A percentile compares a stretch with the other conserved stretches of the same genome.
Evolutionary conservation across 1,284 basidiomycete genomes (phyloP).

Genomic region (Caloboletus inedulis): DNA sequence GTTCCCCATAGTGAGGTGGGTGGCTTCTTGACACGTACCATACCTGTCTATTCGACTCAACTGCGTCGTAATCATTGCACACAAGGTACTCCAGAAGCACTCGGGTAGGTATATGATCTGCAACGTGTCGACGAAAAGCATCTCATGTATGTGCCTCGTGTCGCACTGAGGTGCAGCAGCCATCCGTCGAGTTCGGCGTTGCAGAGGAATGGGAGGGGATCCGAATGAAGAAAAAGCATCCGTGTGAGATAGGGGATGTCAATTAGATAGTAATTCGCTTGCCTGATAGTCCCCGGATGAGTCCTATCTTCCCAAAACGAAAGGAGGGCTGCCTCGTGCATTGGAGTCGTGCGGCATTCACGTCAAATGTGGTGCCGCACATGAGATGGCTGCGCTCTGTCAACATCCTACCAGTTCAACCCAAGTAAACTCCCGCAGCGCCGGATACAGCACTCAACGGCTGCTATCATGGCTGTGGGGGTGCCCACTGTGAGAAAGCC

Average conservation of each 20-base stretch:
- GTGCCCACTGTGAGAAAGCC: no score
- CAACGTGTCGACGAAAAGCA: not conserved
- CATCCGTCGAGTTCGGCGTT: not conserved
- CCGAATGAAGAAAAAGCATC: not conserved
- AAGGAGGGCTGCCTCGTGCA: slow-evolving; percentile 23
- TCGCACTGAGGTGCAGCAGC: not conserved
- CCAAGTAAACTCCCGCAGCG: not conserved
- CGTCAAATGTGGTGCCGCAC: slow-evolving; percentile 2
- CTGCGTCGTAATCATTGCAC: not conserved
- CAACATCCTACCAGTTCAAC: not conserved
- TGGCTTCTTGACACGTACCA: slow-evolving; percentile 15
- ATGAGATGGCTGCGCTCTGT: slow-evolving; percentile 4
- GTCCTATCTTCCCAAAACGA: not conserved
- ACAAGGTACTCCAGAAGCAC: not conserved
- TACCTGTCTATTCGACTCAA: slow-evolving; percentile 6
- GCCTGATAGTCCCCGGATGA: no score
- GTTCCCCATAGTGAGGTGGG: no score
- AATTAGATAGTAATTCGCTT: slow-evolving; percentile 1
- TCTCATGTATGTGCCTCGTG: slow-evolving; percentile 8
- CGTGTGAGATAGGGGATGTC: not conserved
- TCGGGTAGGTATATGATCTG: slow-evolving; percentile 7
- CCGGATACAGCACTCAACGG: not conserved
- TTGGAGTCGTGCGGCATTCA: slow-evolving; percentile 2
- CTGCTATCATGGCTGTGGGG: no score
- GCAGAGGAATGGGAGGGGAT: slow-evolving; percentile 10